Base-by-base conservation (phyloP, 2,329 filamentous ascomycete species). In the Clarireedia monteithiana region DNA sequence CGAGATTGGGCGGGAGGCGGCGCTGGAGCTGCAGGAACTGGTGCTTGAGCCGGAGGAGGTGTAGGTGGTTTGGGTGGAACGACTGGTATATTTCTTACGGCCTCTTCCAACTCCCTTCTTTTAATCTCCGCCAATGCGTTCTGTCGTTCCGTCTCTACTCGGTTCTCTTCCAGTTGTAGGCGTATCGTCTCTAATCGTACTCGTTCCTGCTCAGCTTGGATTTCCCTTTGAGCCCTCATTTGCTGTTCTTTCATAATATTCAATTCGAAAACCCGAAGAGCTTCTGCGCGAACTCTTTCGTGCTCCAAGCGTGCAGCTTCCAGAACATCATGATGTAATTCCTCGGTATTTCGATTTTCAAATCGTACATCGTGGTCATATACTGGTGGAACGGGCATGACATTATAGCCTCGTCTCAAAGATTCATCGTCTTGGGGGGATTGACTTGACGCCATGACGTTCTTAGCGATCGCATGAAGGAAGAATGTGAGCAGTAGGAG, bases 291-390 rank as follows among this genome's bases (percentile, higher is more conserved):
- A 10, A 92, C 79, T 27, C 80, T 77, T 39, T 87, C 80, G 68
- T 91, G 88, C 65, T 86, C 80, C 14, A 76, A 75, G 49, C 82
- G 81, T 4, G 85, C 85, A 48, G 80, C 79, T 47, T 80, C 80
- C 15, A 92, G 77, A 14, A 86, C 85, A 62, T 83, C 79, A 42
- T 56, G 48, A 54, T 67, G 65, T 5, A 65, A 50, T 17, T 63
- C 59, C 44, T 64, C 60, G 15, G 54, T 49, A 38, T 64, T 64
- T 27, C 60, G 51, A 24, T 56, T 58, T 7, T 59, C 57, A 26
- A 60, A 62, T 44, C 47, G 52, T 3, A 47, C 17, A 15, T 59
- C 45, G 17, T 61, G 42, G 7, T 58, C 58, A 26, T 49, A 34
- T 15, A 56, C n/a, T 26, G 49, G 42, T 23, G 47, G 26, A 38